These are phyloP conservation scores for Myotisia sp. DNA, from an alignment of 2,329 filamentous ascomycete genomes.

Conservation along the genomic window DNA sequence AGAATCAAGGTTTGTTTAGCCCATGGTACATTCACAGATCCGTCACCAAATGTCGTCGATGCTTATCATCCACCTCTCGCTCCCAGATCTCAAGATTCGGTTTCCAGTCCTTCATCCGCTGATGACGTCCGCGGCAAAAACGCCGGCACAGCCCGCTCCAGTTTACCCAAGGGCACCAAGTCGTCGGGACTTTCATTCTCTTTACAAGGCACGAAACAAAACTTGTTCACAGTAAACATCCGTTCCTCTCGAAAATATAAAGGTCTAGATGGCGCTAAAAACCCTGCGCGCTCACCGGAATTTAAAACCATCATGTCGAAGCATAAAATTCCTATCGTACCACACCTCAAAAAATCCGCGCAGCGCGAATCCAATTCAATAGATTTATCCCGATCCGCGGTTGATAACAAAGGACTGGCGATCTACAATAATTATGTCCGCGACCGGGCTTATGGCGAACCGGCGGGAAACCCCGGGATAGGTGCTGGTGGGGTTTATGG, in stretches of 20 bases:
- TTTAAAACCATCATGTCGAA: slow-evolving; percentile 3
- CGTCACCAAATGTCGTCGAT: too few species aligned
- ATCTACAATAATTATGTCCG: slow-evolving; percentile 31
- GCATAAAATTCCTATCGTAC: slow-evolving; percentile 37
- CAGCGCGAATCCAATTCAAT: slow-evolving; percentile 36
- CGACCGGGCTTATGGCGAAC: slow-evolving; percentile 17
- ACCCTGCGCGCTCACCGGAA: neutral
- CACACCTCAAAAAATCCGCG: slow-evolving; percentile 41
- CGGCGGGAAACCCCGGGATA: slow-evolving; percentile 30
- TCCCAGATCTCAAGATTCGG: slow-evolving; percentile 1
- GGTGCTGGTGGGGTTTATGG: slow-evolving; percentile 28
- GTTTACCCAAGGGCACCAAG: too few species aligned
- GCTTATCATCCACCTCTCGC: neutral
- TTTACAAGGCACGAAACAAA: too few species aligned
- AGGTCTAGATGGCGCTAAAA: too few species aligned
- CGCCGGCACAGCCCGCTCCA: too few species aligned
- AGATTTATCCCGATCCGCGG: slow-evolving; percentile 41
- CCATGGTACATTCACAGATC: too few species aligned
- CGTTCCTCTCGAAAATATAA: too few species aligned
- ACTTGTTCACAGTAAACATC: too few species aligned
- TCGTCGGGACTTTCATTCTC: too few species aligned
- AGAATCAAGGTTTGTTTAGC: too few species aligned
- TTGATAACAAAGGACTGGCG: slow-evolving; percentile 44
- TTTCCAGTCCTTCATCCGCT: neutral
- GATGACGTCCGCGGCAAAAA: too few species aligned